Base-by-base conservation (phyloP, 163 green algal genomes). In the Scenedesmus sp. region DNA sequence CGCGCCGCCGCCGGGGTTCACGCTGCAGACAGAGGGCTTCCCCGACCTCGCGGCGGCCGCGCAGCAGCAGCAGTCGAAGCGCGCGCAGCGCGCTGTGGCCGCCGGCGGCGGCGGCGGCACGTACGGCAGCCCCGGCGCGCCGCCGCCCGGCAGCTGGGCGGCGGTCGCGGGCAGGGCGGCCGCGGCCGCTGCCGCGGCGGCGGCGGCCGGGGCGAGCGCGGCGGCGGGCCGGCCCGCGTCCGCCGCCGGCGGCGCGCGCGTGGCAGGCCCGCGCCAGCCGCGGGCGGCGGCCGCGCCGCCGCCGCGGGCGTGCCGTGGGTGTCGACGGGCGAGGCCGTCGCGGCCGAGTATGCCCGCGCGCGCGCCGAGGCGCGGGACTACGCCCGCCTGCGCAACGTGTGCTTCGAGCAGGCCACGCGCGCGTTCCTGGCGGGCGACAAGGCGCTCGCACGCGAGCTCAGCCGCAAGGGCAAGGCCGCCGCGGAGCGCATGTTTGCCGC, bases 361-460 rank as follows among this genome's bases (percentile, higher is more conserved):
- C 47, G 69, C 26, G 69, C 69, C 31, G 69, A 67, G 45, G 54
- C 69, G 2, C 64, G 69, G 15, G 54, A 77, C 54, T 34, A 67
- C 45, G 69, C 69, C 5, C 48, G 69, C 28, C 36, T 77, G 26
- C 69, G 69, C 54, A 77, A 77, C n/a, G 69, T 53, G 18, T 77
- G 69, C 69, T 77, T 77, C 31, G 53, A 77, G 9, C 69, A 77
- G 36, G 69, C 69, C 3, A 77, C 69, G 1, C 47, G 48, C 3
- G 69, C 69, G 6, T 77, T 67, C 17, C n/a, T 77, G 9, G 53
- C 69, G 67, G 53, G 69, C 36, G 42, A 67, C 54, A 67, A 77
- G 54, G 69, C 54, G 33, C 54, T 77, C 18, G 69, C 69, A 28
- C 66, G 67, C 36, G 50, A 77, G 69, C 54, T 77, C 6, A 67